phyloP scores from a whole-genome alignment of 116 monocot species.

The Phalaenopsis hybrid region DNA sequence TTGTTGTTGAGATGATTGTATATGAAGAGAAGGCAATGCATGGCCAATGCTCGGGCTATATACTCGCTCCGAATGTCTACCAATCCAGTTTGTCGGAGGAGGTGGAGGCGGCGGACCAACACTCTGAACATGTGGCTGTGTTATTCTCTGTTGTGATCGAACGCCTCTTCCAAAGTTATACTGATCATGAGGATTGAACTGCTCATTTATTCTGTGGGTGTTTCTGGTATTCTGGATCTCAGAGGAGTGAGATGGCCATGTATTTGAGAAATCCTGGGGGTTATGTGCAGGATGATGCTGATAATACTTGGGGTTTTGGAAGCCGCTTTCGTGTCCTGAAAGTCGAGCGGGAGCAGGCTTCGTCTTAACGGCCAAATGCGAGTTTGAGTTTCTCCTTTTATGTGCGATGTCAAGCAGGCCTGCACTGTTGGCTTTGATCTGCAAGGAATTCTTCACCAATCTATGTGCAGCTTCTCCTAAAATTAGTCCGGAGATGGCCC shows the following conservation, averaged over 20 bases:
- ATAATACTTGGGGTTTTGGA: conserved; percentile 14
- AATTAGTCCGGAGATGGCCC: conserved; percentile 62
- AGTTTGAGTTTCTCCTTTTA: conserved; percentile 15
- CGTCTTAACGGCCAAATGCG: conserved; percentile 18
- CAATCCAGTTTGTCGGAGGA: conserved; percentile 69
- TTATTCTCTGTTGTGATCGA: conserved; percentile 14
- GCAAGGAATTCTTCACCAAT: conserved; percentile 76
- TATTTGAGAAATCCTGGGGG: conserved; percentile 13
- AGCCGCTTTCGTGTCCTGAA: conserved; percentile 35
- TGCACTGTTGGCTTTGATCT: conserved; percentile 40
- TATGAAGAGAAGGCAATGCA: not conserved
- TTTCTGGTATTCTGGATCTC: conserved; percentile 16
- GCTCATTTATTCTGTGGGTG: conserved; percentile 21
- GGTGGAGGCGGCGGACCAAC: conserved; percentile 32
- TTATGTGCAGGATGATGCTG: not conserved
- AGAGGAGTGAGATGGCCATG: conserved; percentile 11
- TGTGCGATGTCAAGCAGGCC: conserved; percentile 30
- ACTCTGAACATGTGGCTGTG: conserved; percentile 22
- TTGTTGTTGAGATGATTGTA: conserved; percentile 7
- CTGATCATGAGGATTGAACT: conserved; percentile 9
- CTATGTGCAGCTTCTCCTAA: conserved; percentile 90
- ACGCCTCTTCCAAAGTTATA: conserved; percentile 23
- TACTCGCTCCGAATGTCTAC: not conserved
- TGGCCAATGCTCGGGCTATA: conserved; percentile 1
- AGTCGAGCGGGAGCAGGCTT: conserved; percentile 33